Evolutionary conservation across 768 basidiomycete species (phyloP).

Genomic region (Mycena haematopus): DNA sequence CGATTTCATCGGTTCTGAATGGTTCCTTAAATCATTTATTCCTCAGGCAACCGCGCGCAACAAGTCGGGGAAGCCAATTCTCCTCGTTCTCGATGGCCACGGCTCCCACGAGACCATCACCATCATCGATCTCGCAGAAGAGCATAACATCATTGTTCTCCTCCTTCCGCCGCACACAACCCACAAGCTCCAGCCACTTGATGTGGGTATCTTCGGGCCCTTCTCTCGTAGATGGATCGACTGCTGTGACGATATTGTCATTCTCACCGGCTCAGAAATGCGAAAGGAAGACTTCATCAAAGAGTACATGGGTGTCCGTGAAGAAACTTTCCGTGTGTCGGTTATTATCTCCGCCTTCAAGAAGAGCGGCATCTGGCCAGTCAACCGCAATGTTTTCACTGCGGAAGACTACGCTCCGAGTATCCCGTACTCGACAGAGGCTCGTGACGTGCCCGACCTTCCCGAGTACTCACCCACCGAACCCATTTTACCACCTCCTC

Average conservation of each 20-base stretch:
- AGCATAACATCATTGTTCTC: slow-evolving; percentile 41
- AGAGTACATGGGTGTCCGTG: not conserved
- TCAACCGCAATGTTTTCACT: not conserved
- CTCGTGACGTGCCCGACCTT: not conserved
- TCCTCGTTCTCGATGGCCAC: slow-evolving; percentile 45
- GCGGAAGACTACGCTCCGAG: not conserved
- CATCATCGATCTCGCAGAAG: slow-evolving; percentile 36
- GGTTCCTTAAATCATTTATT: no score
- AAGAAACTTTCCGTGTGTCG: not conserved
- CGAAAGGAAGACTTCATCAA: not conserved
- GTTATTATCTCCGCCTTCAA: not conserved
- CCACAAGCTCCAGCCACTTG: no score
- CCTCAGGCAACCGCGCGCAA: no score
- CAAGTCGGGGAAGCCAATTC: no score
- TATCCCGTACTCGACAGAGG: not conserved
- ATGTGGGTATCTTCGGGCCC: no score
- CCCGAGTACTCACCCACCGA: not conserved
- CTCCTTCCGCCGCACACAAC: slow-evolving; percentile 39
- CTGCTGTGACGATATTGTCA: no score
- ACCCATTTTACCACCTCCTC: not conserved
- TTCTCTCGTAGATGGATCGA: no score
- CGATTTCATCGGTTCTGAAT: no score
- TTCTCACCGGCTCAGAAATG: no score
- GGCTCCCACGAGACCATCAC: slow-evolving; percentile 42
- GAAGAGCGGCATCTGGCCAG: not conserved